phyloP scores from a whole-genome alignment of 495 filamentous ascomycete genomes.

The Trichoderma asperelloides region DNA sequence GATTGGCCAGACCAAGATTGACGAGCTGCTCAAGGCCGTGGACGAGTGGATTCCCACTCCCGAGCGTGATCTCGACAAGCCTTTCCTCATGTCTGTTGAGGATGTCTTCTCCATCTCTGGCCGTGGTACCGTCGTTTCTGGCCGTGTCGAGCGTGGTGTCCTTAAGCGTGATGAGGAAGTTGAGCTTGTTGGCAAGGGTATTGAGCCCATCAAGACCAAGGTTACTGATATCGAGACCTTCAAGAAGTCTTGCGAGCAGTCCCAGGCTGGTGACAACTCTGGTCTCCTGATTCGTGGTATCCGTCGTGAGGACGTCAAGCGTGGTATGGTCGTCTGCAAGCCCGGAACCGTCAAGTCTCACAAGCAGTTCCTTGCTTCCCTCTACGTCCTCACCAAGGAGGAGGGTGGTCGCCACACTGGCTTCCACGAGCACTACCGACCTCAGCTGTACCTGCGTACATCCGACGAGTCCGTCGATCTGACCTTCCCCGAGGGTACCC shows the following conservation, averaged over 20 bases:
- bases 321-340: slow-evolving; percentile 84
- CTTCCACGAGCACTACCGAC: slow-evolving; percentile 88
- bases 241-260: slow-evolving; percentile 95
- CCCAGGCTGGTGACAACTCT: slow-evolving; percentile 94
- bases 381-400: slow-evolving; percentile 96
- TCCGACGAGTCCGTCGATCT: slow-evolving; percentile 82
- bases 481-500: slow-evolving; percentile 68
- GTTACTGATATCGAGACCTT: slow-evolving; percentile 99
- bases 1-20: slow-evolving; percentile 76
- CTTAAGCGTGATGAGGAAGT: slow-evolving; percentile 90
- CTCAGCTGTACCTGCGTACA: slow-evolving; percentile 90
- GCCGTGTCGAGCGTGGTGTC: slow-evolving; percentile 90
- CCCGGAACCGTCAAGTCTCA: slow-evolving; percentile 73
- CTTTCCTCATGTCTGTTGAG: slow-evolving; percentile 97
- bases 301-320: slow-evolving; percentile 82
- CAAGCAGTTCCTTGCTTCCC: slow-evolving; percentile 83
- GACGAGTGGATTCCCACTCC: slow-evolving; percentile 96
- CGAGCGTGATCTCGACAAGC: slow-evolving; percentile 83
- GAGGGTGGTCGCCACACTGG: slow-evolving; percentile 94
- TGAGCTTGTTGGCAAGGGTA: slow-evolving; percentile 80
- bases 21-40: slow-evolving; percentile 79
- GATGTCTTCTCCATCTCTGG: slow-evolving; percentile 97
- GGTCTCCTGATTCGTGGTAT: slow-evolving; percentile 91
- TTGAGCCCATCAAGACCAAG: slow-evolving; percentile 82
- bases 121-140: slow-evolving; percentile 93